A percentile compares a stretch with the other conserved stretches of the same genome.
Evolutionary conservation across 768 basidiomycete species (phyloP).

Genomic region (Leccinum variicolor): DNA sequence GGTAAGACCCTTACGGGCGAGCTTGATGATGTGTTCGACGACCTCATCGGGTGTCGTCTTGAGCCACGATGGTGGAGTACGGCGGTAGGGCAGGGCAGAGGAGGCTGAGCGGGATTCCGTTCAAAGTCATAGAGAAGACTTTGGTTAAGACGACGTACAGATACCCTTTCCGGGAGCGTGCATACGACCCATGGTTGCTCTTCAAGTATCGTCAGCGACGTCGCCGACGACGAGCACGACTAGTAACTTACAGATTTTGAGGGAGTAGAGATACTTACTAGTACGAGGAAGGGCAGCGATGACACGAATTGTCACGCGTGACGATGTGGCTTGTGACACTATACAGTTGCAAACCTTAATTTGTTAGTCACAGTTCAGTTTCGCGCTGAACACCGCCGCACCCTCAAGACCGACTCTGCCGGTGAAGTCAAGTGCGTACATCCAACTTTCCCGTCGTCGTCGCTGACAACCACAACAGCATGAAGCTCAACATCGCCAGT

Average conservation of each 20-base stretch:
- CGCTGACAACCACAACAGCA: constrained; percentile 38
- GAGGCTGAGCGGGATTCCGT: constrained; percentile 44
- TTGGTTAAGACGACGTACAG: constrained; percentile 53
- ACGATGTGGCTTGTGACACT: constrained; percentile 40
- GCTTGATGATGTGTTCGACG: constrained; percentile 93
- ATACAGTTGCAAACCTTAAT: constrained; percentile 64
- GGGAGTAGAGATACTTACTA: constrained; percentile 1
- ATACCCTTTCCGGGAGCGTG: constrained; percentile 99
- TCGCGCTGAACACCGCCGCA: neutral
- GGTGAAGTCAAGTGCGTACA: constrained; percentile 35
- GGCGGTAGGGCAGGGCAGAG: constrained; percentile 96
- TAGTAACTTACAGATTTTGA: constrained; percentile 37
- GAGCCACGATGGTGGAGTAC: constrained; percentile 93
- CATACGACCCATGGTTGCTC: constrained; percentile 88
- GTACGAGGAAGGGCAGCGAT: constrained; percentile 17
- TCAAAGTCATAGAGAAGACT: constrained; percentile 24
- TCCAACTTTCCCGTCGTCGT: neutral
- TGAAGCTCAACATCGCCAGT: constrained; percentile 99
- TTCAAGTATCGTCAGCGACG: constrained; percentile 18
- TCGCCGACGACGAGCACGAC: constrained; percentile 8
- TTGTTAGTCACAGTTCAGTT: constrained; percentile 24
- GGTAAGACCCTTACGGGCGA: constrained; percentile 95
- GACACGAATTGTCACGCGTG: constrained; percentile 26
- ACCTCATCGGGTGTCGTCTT: constrained; percentile 96
- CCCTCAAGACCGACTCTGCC: constrained; percentile 31